These are phyloP conservation scores for Glaciozyma antarctica DNA, from an alignment of 768 basidiomycete genomes.

Conservation along the genomic window DNA sequence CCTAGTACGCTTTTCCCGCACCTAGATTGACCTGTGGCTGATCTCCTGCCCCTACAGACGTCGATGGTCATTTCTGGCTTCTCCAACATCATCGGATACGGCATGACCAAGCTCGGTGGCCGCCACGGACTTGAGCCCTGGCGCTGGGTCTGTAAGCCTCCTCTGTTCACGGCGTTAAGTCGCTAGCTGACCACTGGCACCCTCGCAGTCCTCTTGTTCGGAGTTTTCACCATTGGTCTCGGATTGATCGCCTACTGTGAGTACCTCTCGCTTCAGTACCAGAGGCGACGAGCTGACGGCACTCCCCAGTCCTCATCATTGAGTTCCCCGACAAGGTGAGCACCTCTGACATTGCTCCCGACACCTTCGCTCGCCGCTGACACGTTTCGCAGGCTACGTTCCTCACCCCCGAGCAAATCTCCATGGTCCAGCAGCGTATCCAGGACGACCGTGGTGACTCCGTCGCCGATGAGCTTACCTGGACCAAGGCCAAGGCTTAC, in stretches of 20 bases:
- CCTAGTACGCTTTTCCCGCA: conserved; percentile 10
- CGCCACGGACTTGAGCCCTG: conserved; percentile 30
- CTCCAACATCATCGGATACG: conserved; percentile 28
- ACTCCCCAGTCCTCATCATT: conserved; percentile 22
- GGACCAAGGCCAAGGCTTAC: conserved; percentile 21
- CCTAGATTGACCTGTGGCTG: background rate
- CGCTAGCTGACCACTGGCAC: too few species aligned
- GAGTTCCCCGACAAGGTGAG: conserved; percentile 42
- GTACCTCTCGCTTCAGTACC: conserved; percentile 7
- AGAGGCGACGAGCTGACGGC: background rate
- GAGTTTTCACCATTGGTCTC: conserved; percentile 33
- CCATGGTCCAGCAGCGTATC: conserved; percentile 32
- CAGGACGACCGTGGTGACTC: conserved; percentile 38
- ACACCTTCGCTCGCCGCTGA: too few species aligned
- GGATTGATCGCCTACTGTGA: conserved; percentile 28
- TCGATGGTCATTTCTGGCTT: conserved; percentile 38
- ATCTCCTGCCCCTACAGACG: too few species aligned
- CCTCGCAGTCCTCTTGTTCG: conserved; percentile 35
- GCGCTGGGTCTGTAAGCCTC: conserved; percentile 34
- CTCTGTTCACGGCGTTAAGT: too few species aligned
- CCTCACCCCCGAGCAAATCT: conserved; percentile 34
- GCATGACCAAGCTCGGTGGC: conserved; percentile 16
- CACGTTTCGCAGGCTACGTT: too few species aligned
- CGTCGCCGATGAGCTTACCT: conserved; percentile 33
- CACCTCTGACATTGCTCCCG: too few species aligned